These are phyloP conservation scores for Auricularia sp. DNA, from an alignment of 768 basidiomycete species.

Conservation along the genomic window DNA sequence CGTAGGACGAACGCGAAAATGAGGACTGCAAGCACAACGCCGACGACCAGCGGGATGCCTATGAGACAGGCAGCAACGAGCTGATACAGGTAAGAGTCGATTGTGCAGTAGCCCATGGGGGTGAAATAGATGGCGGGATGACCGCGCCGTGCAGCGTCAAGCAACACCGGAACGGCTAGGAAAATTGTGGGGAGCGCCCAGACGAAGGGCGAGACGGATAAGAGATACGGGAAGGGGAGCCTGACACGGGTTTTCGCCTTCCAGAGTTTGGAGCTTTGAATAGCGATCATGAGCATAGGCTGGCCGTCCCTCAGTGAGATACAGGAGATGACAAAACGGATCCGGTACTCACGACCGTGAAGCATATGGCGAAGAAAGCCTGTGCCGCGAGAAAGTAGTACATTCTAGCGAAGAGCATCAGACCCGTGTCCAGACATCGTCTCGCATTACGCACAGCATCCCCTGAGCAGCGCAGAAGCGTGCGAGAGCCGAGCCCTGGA, in stretches of 20 bases:
- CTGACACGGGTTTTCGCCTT: neutral
- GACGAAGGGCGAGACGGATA: neutral
- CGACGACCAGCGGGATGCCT: neutral
- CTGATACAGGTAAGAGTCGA: neutral
- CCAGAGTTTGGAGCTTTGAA: neutral
- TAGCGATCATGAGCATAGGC: neutral
- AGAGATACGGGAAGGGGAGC: neutral
- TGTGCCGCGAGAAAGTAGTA: conserved; percentile 2
- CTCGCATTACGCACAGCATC: neutral
- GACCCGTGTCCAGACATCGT: neutral
- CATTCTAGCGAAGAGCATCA: neutral
- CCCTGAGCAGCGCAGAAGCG: neutral
- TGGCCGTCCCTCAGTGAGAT: neutral
- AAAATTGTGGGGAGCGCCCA: neutral
- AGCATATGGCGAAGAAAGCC: neutral
- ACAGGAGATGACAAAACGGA: neutral
- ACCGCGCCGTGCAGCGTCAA: neutral
- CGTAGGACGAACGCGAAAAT: neutral
- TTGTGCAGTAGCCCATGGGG: neutral
- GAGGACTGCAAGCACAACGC: neutral
- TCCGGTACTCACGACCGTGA: neutral
- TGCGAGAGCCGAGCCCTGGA: neutral
- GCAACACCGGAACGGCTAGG: neutral
- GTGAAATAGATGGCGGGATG: neutral
- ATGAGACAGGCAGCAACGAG: neutral